Evolutionary conservation across 176 grass and related monocot species (phyloP).

Genomic region (Triticum turgidum): DNA sequence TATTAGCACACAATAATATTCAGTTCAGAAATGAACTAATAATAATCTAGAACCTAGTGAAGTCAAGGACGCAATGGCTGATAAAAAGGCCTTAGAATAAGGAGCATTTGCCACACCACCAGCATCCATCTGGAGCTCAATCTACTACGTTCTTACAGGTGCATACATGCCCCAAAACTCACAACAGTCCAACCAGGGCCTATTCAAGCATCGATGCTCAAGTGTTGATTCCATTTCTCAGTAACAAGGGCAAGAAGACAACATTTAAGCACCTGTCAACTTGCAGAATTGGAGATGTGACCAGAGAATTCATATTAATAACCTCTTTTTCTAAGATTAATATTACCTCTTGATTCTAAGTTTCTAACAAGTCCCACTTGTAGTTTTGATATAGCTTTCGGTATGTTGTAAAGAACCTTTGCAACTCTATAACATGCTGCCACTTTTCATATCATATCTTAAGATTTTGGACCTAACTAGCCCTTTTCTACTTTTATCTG

Average conservation of each 20-base stretch:
- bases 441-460: background rate
- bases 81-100: background rate
- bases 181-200: background rate
- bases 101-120: background rate
- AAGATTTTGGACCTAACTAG: background rate
- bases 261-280: background rate
- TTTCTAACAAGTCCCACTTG: background rate
- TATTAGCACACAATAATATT: background rate
- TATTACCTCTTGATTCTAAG: background rate
- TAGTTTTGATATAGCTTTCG: background rate
- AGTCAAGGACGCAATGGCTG: background rate
- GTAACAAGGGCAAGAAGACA: background rate
- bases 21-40: conserved; percentile 1
- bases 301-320: background rate
- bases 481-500: background rate
- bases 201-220: conserved; percentile 3
- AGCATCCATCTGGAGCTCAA: conserved; percentile 6
- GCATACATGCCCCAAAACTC: background rate
- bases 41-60: background rate
- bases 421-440: background rate
- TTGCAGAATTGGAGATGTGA: background rate
- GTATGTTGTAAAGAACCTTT: background rate
- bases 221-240: background rate
- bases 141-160: background rate
- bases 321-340: background rate